Conservation (phyloP, 352 stramenopile species). For the Phytophthora melonis region DNA sequence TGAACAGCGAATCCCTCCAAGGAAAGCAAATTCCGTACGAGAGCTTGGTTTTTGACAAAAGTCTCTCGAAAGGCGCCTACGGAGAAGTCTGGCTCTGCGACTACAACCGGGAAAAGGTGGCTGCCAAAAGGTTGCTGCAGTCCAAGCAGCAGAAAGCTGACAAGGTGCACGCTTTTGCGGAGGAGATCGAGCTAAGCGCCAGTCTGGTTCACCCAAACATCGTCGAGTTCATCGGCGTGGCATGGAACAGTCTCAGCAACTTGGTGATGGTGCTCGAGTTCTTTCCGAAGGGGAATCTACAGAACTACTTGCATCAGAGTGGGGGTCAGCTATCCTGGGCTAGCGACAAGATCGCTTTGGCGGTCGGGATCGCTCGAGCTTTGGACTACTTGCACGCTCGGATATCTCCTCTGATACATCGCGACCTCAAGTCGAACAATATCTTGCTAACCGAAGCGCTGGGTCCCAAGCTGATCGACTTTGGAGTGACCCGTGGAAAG, state of each 20-base stretch:
- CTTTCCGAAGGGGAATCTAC: constrained; percentile 19
- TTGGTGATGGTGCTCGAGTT: constrained; percentile 42
- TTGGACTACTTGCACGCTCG: constrained; percentile 38
- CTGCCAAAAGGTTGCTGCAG: constrained; percentile 49
- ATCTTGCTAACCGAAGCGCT: constrained; percentile 59
- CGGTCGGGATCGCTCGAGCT: constrained; percentile 32
- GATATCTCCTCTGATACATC: constrained; percentile 38
- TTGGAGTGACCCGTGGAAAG: constrained; percentile 50
- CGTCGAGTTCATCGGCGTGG: constrained; percentile 52
- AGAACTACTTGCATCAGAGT: constrained; percentile 25
- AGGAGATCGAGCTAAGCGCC: constrained; percentile 60
- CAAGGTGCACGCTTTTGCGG: constrained; percentile 41
- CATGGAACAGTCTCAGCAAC: constrained; percentile 47
- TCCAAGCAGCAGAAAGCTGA: constrained; percentile 29
- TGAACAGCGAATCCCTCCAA: constrained; percentile 25
- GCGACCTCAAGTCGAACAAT: constrained; percentile 48
- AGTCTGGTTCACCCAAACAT: constrained; percentile 57
- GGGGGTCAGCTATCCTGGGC: constrained; percentile 29
- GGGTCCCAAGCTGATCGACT: too few species aligned
- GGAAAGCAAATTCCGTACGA: constrained; percentile 40
- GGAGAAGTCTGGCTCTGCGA: constrained; percentile 59
- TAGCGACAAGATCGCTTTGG: constrained; percentile 32
- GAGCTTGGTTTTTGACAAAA: constrained; percentile 17
- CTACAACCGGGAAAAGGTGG: constrained; percentile 48
- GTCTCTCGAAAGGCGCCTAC: constrained; percentile 43